Evolutionary conservation across 805 yeast species (phyloP), one percentile per base, ranked within the genome.

Genomic region (Kuraishia capsulata): DNA sequence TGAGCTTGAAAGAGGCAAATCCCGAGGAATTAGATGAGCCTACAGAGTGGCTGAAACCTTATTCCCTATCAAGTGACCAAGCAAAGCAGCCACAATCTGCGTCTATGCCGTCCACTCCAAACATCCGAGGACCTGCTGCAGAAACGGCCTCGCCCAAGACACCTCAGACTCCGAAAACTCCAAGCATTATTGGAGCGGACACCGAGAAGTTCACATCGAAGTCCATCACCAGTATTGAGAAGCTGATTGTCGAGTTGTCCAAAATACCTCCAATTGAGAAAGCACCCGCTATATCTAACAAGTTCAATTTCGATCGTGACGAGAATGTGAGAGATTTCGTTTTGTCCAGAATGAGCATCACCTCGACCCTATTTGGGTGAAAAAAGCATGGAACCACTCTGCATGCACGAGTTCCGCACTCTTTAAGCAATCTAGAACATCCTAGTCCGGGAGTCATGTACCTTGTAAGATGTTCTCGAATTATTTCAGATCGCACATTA

Each of bases 141-240:
- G 18, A 35, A 17, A 32, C 24, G 20, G 24, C 41, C 8, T 30
- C 36, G 20, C 10, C 30, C 4, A 19, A 39, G 16, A 31, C 42
- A 2, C 31, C 45, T 5, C 36, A 45, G 9, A 41, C 51, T 8
- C 50, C 50, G 16, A 18, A 18, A 16, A 3, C 30, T 10, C 44
- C 42, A 8, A n/a, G n/a, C n/a, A 20, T 20, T 13, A 32, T 14
- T 9, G 16, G 36, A 13, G 38, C 46, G 6, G 50, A 48, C 8
- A 50, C 53, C 3, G 43, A 44, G 19, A 41, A 37, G 32, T 50
- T 46, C 33, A 38, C 48, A 4, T 40, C 51, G 18, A 47, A 47
- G 17, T 30, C 49, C 10, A 19, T 41, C 19, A 50, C 44, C 11
- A 20, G 45, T 5, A 43, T 50, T 8, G 11, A 33, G 18, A 19